Conservation (phyloP, 208 protist species). For the Novymonas esmeraldas region DNA sequence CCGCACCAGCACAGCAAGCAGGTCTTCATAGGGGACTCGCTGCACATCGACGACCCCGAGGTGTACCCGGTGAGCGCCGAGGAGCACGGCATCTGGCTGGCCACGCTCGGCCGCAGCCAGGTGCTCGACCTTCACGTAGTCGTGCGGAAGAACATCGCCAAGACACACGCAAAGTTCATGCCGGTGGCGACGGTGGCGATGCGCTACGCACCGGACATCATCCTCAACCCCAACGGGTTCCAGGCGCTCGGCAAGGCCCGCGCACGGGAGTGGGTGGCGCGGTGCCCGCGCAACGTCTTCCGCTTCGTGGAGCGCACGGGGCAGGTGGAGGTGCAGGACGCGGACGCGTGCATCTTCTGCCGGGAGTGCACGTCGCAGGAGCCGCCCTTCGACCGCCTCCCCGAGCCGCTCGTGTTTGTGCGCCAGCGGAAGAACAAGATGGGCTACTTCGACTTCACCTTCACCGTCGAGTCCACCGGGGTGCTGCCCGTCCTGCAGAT, state of each 20-base stretch:
- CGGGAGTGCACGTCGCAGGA: slow-evolving; percentile 90
- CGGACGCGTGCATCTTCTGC: slow-evolving; percentile 92
- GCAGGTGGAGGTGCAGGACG: slow-evolving; percentile 73
- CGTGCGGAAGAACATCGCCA: slow-evolving; percentile 96
- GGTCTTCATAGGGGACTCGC: slow-evolving; percentile 78
- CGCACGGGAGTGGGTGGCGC: slow-evolving; percentile 82
- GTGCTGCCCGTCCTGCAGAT: slow-evolving; percentile 88
- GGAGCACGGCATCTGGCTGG: slow-evolving; percentile 86
- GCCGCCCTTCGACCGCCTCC: slow-evolving; percentile 70
- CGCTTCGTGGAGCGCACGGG: slow-evolving; percentile 61
- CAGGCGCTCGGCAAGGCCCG: slow-evolving; percentile 65
- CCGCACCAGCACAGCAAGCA: slow-evolving; percentile 72
- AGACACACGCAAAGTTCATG: slow-evolving; percentile 99
- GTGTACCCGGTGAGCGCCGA: slow-evolving; percentile 85
- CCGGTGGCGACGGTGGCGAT: slow-evolving; percentile 93
- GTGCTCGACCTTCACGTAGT: slow-evolving; percentile 76
- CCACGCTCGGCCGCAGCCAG: slow-evolving; percentile 88
- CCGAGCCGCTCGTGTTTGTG: slow-evolving; percentile 89
- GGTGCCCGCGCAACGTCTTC: slow-evolving; percentile 92
- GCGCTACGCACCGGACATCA: slow-evolving; percentile 93
- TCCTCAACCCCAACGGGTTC: slow-evolving; percentile 90
- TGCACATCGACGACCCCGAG: slow-evolving; percentile 78
- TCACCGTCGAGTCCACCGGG: slow-evolving; percentile 92
- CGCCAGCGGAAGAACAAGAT: slow-evolving; percentile 65
- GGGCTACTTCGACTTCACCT: slow-evolving; percentile 90